These are phyloP conservation scores for Chaetomiaceae sp. DNA, from an alignment of 2,329 filamentous ascomycete species.

Conservation along the genomic window DNA sequence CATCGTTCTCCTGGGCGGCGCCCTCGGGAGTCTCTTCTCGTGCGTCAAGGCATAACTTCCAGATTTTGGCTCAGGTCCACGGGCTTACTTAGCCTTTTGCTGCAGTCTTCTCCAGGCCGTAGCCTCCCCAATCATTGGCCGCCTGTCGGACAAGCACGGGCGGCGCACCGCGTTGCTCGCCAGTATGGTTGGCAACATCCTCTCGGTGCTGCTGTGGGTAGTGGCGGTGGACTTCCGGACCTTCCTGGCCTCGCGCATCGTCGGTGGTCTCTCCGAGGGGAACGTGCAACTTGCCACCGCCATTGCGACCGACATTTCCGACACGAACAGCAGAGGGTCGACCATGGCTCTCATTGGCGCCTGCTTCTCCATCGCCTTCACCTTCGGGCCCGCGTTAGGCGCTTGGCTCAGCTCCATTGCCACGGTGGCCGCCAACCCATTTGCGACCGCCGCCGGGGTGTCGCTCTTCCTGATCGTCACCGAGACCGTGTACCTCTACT, in stretches of 20 bases:
- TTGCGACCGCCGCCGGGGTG: conserved; percentile 85
- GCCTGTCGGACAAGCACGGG: conserved; percentile 81
- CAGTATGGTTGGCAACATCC: conserved; percentile 88
- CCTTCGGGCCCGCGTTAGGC: conserved; percentile 87
- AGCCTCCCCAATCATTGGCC: conserved; percentile 85
- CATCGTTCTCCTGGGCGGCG: conserved; percentile 89
- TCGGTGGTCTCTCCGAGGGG: conserved; percentile 90
- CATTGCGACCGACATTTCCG: conserved; percentile 93
- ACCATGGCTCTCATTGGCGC: conserved; percentile 96
- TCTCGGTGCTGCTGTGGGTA: conserved; percentile 92
- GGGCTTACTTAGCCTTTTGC: background rate
- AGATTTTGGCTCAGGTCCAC: too few species aligned
- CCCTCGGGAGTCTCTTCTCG: conserved; percentile 86
- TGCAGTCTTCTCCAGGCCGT: conserved; percentile 78
- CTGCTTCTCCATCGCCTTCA: conserved; percentile 96
- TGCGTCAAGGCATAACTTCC: conserved; percentile 27
- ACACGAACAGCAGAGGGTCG: conserved; percentile 72
- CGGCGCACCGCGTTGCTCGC: conserved; percentile 79
- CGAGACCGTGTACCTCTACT: conserved; percentile 85
- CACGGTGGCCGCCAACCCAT: conserved; percentile 80
- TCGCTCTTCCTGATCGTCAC: conserved; percentile 76
- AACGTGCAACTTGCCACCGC: conserved; percentile 95
- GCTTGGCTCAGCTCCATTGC: conserved; percentile 76
- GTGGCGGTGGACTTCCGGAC: conserved; percentile 90
- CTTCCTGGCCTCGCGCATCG: conserved; percentile 85